Conservation (phyloP, 805 yeast species). For the Ogataea thermomethanolica region DNA sequence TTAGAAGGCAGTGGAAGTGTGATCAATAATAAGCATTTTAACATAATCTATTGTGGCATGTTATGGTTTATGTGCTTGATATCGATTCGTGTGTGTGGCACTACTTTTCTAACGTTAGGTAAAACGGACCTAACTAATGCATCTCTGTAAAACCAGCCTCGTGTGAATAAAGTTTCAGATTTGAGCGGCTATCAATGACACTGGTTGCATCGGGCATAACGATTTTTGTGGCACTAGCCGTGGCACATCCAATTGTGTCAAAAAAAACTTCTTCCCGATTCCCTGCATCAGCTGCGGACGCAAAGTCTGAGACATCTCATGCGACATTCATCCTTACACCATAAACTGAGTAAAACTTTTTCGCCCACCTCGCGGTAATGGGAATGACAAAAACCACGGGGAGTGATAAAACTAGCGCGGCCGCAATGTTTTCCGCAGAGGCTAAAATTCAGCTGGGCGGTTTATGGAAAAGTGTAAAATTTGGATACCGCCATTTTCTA, state of each 20-base stretch:
- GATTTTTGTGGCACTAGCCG: too few species aligned
- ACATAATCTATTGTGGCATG: neutral
- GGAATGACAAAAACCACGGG: neutral
- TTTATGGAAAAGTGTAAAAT: slow-evolving; percentile 13
- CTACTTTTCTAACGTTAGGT: slow-evolving; percentile 3
- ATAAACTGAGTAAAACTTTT: neutral
- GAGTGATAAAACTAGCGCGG: slow-evolving; percentile 1
- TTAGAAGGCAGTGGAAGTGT: slow-evolving; percentile 2
- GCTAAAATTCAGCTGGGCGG: slow-evolving; percentile 5
- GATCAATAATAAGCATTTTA: slow-evolving; percentile 3
- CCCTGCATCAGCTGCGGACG: too few species aligned
- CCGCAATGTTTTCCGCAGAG: slow-evolving; percentile 1
- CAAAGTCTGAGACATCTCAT: neutral
- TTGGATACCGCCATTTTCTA: slow-evolving; percentile 17
- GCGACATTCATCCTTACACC: neutral
- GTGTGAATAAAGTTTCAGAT: too few species aligned
- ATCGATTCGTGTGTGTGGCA: slow-evolving; percentile 1
- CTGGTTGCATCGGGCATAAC: too few species aligned
- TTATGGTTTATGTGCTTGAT: slow-evolving; percentile 3
- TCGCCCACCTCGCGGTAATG: neutral
- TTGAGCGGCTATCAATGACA: too few species aligned
- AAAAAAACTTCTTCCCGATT: too few species aligned
- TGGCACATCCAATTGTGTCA: too few species aligned
- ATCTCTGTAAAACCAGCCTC: neutral
- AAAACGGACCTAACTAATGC: neutral